Base-by-base conservation (phyloP, 306 rosid species). In the Oxytropis ochrocephala region DNA sequence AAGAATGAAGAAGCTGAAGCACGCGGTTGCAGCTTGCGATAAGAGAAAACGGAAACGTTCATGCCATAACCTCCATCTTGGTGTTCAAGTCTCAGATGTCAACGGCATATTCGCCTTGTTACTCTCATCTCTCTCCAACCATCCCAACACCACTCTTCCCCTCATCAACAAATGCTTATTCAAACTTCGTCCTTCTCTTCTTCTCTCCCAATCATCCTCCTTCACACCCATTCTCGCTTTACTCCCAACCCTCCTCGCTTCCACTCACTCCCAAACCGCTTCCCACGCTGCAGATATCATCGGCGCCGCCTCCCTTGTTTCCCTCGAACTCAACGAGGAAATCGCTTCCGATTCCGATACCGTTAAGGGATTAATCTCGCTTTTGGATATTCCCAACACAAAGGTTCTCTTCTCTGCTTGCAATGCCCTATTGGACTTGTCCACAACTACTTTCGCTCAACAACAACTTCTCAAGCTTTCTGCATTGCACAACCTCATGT, bases 401-500 rank as follows among this genome's bases (percentile, higher is more conserved):
- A 70, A 60, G 29, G 78, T 81, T 63, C 12, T 72, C 2, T 56
- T 74, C 47, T 85, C 94, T 69, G 83, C 91, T 9, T 92, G 96
- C 76, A 87, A 87, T 74, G 91, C 97, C 42, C 67, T 87, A 4
- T 59, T 92, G 73, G 92, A 92, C 73, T 76, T 92, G 75, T 79
- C 86, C 50, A 78, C 84, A 4, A 85, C 92, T 14, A 46, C 49
- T 8, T 19, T 69, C 16, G 96, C 84, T 0, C 83, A 85, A 33
- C 85, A 67, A 16, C 64, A 84, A 19, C 80, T 92, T 19, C 50
- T 87, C 65, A 62, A 69, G 10, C 41, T 74, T 74, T 81, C 76
- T 44, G 84, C 87, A 0, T 46, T 87, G 74, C 79, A 83, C 61
- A 64, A 75, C 71, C 74, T 92, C 13, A 82, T 89, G 96, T 89